Evolutionary conservation across 176 grass and related monocot genomes (phyloP).

Genomic region (Triticum urartu): DNA sequence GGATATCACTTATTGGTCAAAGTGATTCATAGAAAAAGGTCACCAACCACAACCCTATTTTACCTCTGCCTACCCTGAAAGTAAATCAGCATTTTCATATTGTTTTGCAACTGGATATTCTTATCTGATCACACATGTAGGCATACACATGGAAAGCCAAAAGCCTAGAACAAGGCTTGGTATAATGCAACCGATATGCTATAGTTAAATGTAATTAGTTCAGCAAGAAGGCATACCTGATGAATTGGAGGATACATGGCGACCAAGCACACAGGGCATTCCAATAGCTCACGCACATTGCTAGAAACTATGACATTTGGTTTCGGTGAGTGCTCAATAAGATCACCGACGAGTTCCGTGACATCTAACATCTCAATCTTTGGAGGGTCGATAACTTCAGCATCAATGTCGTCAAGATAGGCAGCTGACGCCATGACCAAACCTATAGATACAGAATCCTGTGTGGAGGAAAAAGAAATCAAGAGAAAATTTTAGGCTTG

Average conservation of each 20-base stretch:
- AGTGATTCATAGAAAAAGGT: background rate
- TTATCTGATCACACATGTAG: background rate
- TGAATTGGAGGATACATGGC: conserved; percentile 99
- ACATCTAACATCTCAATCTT: conserved; percentile 80
- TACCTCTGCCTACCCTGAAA: background rate
- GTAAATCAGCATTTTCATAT: background rate
- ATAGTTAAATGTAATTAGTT: background rate
- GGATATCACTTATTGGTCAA: background rate
- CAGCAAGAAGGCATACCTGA: conserved; percentile 55
- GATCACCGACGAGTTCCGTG: conserved; percentile 62
- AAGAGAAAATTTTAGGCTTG: background rate
- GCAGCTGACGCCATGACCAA: conserved; percentile 59
- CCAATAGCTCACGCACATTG: conserved; percentile 82
- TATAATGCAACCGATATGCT: background rate
- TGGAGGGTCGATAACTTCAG: conserved; percentile 70
- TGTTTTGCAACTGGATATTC: background rate
- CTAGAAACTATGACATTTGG: conserved; percentile 70
- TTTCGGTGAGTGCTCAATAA: conserved; percentile 64
- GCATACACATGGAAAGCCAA: background rate
- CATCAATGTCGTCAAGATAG: conserved; percentile 67
- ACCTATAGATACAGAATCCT: conserved; percentile 23
- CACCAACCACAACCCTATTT: background rate
- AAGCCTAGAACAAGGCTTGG: conserved; percentile 8
- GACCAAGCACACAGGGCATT: conserved; percentile 91
- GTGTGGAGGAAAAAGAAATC: background rate